phyloP scores from a whole-genome alignment of 2,329 filamentous ascomycete genomes.

The Cladophialophora exuberans region DNA sequence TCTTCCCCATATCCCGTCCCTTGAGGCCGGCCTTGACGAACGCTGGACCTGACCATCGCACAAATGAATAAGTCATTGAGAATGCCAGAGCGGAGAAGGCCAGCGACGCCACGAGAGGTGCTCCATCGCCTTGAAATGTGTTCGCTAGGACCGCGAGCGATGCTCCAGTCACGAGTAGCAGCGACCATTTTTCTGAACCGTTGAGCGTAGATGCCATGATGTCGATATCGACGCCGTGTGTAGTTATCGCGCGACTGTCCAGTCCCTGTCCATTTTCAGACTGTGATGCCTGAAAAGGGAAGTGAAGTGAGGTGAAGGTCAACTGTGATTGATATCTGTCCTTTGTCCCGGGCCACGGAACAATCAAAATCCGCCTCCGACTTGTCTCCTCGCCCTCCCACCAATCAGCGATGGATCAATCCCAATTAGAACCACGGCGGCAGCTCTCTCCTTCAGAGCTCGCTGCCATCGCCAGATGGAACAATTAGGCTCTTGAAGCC shows the following conservation, averaged over 20 bases:
- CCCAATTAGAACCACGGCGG: too few relatives aligned
- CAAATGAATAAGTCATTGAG: slow-evolving; percentile 77
- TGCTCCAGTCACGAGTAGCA: slow-evolving; percentile 67
- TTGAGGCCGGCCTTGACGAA: slow-evolving; percentile 89
- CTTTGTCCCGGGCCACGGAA: too few relatives aligned
- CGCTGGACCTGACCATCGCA: slow-evolving; percentile 87
- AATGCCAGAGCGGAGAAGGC: slow-evolving; percentile 87
- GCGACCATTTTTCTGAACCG: slow-evolving; percentile 58
- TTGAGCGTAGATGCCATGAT: slow-evolving; percentile 51
- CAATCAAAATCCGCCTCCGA: background rate
- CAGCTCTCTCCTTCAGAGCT: too few relatives aligned
- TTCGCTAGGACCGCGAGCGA: slow-evolving; percentile 76
- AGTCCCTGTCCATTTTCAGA: background rate
- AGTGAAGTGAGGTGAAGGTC: too few relatives aligned
- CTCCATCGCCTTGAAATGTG: slow-evolving; percentile 81
- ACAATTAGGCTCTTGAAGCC: too few relatives aligned
- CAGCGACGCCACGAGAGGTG: slow-evolving; percentile 84
- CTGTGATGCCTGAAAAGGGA: too few relatives aligned
- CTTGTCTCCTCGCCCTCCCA: background rate
- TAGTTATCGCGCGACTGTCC: too few relatives aligned
- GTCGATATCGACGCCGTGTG: too few relatives aligned
- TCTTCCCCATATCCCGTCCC: slow-evolving; percentile 84
- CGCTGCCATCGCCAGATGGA: too few relatives aligned
- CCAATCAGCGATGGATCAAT: slow-evolving; percentile 11
- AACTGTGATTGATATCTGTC: too few relatives aligned